These are phyloP conservation scores for Podaxis mareebaensis DNA, from an alignment of 768 basidiomycete species.

Conservation along the genomic window DNA sequence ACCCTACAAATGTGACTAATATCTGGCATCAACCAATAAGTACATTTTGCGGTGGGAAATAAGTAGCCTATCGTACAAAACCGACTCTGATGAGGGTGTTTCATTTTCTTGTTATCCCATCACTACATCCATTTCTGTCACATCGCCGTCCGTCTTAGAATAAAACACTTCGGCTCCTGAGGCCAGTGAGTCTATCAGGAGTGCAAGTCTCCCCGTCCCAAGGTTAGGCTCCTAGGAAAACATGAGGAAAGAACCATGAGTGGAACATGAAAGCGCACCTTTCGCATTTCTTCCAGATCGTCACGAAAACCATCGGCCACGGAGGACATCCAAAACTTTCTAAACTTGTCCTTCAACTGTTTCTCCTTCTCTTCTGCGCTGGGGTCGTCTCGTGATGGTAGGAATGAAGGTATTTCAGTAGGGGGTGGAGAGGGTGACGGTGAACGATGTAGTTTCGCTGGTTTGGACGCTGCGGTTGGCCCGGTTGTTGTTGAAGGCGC, in stretches of 20 bases:
- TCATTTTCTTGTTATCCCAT: slow-evolving; percentile 37
- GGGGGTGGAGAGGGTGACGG: slow-evolving; percentile 50
- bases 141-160: slow-evolving; percentile 34
- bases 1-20: background rate
- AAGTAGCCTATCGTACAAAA: background rate
- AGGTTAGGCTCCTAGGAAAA: slow-evolving; percentile 60
- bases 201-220: slow-evolving; percentile 61
- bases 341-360: slow-evolving; percentile 63
- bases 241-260: background rate
- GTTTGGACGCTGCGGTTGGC: slow-evolving; percentile 9
- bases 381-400: slow-evolving; percentile 34
- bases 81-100: background rate
- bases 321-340: slow-evolving; percentile 86
- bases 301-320: slow-evolving; percentile 81
- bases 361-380: slow-evolving; percentile 44
- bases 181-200: slow-evolving; percentile 83
- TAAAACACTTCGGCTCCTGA: slow-evolving; percentile 76
- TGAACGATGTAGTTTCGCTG: slow-evolving; percentile 27
- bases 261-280: slow-evolving; percentile 44
- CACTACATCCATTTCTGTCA: slow-evolving; percentile 79
- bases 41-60: background rate
- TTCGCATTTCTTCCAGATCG: slow-evolving; percentile 81
- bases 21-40: background rate
- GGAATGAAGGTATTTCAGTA: slow-evolving; percentile 56
- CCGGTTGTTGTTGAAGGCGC: slow-evolving; percentile 17